Evolutionary conservation across 1,284 basidiomycete genomes (phyloP), one percentile per base, ranked within the genome.

Genomic region (Fomes fomentarius): DNA sequence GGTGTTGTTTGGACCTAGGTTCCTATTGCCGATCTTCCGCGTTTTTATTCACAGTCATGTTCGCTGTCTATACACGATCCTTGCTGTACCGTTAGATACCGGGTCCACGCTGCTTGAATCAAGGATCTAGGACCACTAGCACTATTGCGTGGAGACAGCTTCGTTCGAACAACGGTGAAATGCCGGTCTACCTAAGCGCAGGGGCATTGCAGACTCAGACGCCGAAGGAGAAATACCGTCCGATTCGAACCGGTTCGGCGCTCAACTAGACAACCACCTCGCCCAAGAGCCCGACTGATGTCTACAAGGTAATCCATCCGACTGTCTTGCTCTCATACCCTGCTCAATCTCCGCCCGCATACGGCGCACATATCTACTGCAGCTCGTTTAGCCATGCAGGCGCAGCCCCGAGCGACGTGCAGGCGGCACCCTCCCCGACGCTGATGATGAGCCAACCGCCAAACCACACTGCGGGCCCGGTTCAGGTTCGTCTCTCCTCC

Each of bases 171-270:
- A 38, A 38, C 37, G 21, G 10, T 40, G 19, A 21, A 30, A n/a
- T n/a, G n/a, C n/a, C n/a, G n/a, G n/a, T n/a, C n/a, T n/a, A n/a
- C n/a, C n/a, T n/a, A n/a, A n/a, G n/a, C n/a, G n/a, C n/a, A n/a
- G n/a, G n/a, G n/a, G n/a, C n/a, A n/a, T n/a, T n/a, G n/a, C n/a
- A n/a, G n/a, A n/a, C n/a, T 33, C 37, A 50, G 48, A 43, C 48
- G 48, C 48, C 48, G 19, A 8, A 4, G 12, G n/a, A n/a, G 7
- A 21, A 43, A 22, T 15, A 21, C 21, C 31, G 11, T n/a, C 6
- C 49, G 59, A 47, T 56, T 56, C 59, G 59, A 61, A 61, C 59
- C 59, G 59, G 56, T 61, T 61, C 59, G 59, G 59, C 59, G 59
- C 59, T 51, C 38, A 48, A 4, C 47, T 17, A 30, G 15, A 40